A percentile compares a stretch with the other conserved stretches of the same genome.
Evolutionary conservation across 768 basidiomycete genomes (phyloP).

Genomic region (Tubosaeta brunneosetosa): DNA sequence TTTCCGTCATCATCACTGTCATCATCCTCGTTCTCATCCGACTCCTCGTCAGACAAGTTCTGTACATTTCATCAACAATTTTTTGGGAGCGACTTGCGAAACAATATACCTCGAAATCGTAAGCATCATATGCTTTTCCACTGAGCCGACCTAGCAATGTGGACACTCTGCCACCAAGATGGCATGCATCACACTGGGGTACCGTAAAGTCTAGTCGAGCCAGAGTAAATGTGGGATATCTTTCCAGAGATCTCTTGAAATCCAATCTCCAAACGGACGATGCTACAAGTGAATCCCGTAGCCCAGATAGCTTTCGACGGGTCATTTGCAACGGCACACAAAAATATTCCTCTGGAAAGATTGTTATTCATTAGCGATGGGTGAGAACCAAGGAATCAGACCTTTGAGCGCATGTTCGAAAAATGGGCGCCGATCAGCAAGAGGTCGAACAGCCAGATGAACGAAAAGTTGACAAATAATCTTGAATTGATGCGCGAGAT

Average conservation of each 20-base stretch:
- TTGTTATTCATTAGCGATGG: background rate
- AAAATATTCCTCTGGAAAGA: constrained; percentile 58
- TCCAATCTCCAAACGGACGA: constrained; percentile 80
- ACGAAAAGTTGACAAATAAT: constrained; percentile 85
- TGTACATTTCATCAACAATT: constrained; percentile 6
- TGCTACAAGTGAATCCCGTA: constrained; percentile 70
- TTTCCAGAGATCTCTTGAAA: constrained; percentile 62
- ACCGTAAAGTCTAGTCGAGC: constrained; percentile 49
- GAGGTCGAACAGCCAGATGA: constrained; percentile 63
- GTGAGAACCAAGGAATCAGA: constrained; percentile 18
- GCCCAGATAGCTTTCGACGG: constrained; percentile 65
- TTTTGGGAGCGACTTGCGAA: background rate
- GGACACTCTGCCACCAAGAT: constrained; percentile 65
- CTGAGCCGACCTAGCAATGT: constrained; percentile 56
- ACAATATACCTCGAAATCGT: constrained; percentile 58
- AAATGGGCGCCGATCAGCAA: constrained; percentile 46
- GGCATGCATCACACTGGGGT: constrained; percentile 78
- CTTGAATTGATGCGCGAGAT: constrained; percentile 77
- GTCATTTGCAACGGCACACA: constrained; percentile 59
- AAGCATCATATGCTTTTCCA: constrained; percentile 66
- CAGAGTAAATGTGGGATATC: constrained; percentile 60
- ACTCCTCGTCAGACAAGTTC: constrained; percentile 21
- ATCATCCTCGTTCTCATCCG: constrained; percentile 12
- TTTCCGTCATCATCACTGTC: constrained; percentile 4
- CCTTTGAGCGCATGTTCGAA: constrained; percentile 52